Evolutionary conservation across 192 early-diverging fungal species (phyloP), one percentile per base, ranked within the genome.

Genomic region (Powellomyces hirtus): DNA sequence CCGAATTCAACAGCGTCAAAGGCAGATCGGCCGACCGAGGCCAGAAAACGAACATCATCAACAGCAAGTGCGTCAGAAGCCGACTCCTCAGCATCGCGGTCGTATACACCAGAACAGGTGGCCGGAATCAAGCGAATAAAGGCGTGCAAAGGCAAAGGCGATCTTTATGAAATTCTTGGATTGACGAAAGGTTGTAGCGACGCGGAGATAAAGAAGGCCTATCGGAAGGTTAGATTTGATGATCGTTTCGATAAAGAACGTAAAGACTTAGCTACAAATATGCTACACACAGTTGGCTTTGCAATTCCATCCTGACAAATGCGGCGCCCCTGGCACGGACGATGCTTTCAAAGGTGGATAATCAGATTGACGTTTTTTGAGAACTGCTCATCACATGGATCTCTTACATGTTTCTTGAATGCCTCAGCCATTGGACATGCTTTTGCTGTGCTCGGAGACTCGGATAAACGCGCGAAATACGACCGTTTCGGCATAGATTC

Each of bases 241-340:
- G 2, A 16, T 24, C 4, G n/a, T n/a, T n/a, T n/a, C n/a, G n/a
- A n/a, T n/a, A n/a, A n/a, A n/a, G n/a, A 5, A 2, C 46, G 3
- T 24, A 3, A 24, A 24, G n/a, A 3, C n/a, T 24, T 49, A 2
- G 26, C 46, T 24, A 2, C 3, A 49, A 49, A 49, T 5, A 14
- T 49, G 18, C 40, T 42, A 42, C 8, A 42, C 82, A 57, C 70
- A 93, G 87, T 80, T 94, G 37, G 96, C 96, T 22, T 82, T 98
- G 49, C 85, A 91, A 60, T 94, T 92, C 72, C 96, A 98, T 64
- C 96, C 96, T 0, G 96, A 98, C 66, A 98, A 98, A 73, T 97
- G 96, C 62, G 87, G 81, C 0, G 95, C 96, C 6, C 93, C 95
- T 2, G 94, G 96, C 16, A 93, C 94, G 11, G 95, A 96, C 61